phyloP scores from a whole-genome alignment of 768 basidiomycete genomes.

The Tricholoma hemisulphureum region DNA sequence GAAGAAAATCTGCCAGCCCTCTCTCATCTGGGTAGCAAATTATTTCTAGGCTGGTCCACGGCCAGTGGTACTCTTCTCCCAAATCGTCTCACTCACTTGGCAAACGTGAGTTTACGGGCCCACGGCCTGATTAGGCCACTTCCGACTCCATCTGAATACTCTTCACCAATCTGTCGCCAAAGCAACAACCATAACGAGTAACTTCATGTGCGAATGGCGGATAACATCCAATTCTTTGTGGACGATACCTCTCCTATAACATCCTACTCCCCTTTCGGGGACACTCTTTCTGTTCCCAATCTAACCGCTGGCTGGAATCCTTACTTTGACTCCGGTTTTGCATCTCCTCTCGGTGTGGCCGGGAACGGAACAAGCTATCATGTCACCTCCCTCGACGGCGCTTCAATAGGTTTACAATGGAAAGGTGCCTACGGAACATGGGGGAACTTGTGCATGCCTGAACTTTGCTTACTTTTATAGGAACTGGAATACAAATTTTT shows the following conservation, averaged over 20 bases:
- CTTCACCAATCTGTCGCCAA: no score
- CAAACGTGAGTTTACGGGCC: no score
- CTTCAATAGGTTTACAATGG: slow-evolving; percentile 57
- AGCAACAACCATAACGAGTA: neutral
- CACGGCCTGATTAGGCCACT: neutral
- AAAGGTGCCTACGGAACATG: slow-evolving; percentile 45
- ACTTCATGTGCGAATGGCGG: slow-evolving; percentile 15
- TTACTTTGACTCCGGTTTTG: slow-evolving; percentile 54
- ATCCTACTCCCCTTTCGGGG: slow-evolving; percentile 57
- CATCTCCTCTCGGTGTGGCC: slow-evolving; percentile 35
- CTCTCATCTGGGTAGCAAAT: neutral
- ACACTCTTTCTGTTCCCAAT: slow-evolving; percentile 50
- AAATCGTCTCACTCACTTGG: no score
- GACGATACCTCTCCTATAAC: slow-evolving; percentile 69
- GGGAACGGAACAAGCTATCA: slow-evolving; percentile 61
- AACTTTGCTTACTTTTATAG: slow-evolving; percentile 31
- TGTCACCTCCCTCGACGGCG: slow-evolving; percentile 58
- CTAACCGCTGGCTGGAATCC: slow-evolving; percentile 67
- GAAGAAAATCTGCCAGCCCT: neutral
- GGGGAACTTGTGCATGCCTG: neutral
- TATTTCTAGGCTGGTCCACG: no score
- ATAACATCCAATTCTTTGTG: slow-evolving; percentile 30
- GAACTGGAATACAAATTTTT: slow-evolving; percentile 60
- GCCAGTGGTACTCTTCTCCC: no score
- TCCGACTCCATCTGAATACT: no score